These are phyloP conservation scores for Neurospora africana DNA, from an alignment of 495 filamentous ascomycete species.

Conservation along the genomic window DNA sequence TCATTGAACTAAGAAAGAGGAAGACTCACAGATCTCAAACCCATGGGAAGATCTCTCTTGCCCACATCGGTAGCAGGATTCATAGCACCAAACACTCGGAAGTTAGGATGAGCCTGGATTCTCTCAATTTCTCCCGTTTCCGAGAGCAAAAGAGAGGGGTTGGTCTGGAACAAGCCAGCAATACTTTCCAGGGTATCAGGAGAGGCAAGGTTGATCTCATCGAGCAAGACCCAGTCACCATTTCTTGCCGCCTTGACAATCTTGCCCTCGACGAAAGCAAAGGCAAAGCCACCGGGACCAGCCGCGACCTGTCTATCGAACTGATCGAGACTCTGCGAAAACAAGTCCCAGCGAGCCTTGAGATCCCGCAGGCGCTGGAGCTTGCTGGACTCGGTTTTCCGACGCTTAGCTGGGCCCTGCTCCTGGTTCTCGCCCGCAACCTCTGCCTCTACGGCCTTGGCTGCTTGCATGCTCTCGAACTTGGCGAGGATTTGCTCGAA, in stretches of 20 bases:
- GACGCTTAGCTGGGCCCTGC: slow-evolving; percentile 54
- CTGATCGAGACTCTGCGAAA: slow-evolving; percentile 62
- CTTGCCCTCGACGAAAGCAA: slow-evolving; percentile 90
- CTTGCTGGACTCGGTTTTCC: slow-evolving; percentile 62
- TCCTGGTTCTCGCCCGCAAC: slow-evolving; percentile 41
- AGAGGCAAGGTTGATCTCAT: slow-evolving; percentile 94
- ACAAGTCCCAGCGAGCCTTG: slow-evolving; percentile 68
- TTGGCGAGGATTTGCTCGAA: slow-evolving; percentile 61
- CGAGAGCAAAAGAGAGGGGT: slow-evolving; percentile 74
- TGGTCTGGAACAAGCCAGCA: slow-evolving; percentile 67
- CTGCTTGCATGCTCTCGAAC: slow-evolving; percentile 25
- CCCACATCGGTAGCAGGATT: slow-evolving; percentile 97
- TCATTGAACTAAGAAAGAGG: too few species aligned
- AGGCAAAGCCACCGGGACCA: slow-evolving; percentile 75
- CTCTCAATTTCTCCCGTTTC: slow-evolving; percentile 87
- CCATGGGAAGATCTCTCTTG: slow-evolving; percentile 82
- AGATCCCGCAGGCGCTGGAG: slow-evolving; percentile 46
- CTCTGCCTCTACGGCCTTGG: slow-evolving; percentile 16
- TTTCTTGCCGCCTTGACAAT: slow-evolving; percentile 86
- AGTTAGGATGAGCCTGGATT: slow-evolving; percentile 80
- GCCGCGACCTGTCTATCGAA: slow-evolving; percentile 74
- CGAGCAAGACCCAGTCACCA: slow-evolving; percentile 86
- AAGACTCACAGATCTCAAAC: slow-evolving; percentile 28
- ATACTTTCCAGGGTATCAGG: slow-evolving; percentile 92
- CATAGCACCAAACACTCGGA: slow-evolving; percentile 97